These are phyloP conservation scores for Aureobasidium subglaciale DNA, from an alignment of 2,329 filamentous ascomycete genomes.

Conservation along the genomic window DNA sequence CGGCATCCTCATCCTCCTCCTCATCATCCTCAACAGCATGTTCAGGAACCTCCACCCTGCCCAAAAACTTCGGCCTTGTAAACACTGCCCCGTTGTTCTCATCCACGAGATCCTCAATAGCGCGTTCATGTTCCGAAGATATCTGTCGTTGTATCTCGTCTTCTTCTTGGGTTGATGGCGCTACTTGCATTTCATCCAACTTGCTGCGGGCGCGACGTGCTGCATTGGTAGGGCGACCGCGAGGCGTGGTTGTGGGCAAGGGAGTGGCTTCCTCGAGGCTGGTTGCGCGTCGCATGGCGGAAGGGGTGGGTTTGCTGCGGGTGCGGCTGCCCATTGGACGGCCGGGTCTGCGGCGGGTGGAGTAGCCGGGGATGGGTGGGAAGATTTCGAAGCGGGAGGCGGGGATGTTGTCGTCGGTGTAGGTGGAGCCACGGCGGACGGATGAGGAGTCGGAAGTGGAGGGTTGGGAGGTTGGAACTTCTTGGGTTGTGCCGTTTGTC, in stretches of 20 bases:
- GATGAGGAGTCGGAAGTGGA: constrained; percentile 1
- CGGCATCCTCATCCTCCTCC: constrained; percentile 21
- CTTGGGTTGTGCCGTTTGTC: constrained; percentile 21
- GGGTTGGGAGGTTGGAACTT: neutral
- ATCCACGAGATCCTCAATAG: neutral
- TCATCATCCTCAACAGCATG: constrained; percentile 23
- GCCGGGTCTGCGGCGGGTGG: constrained; percentile 27
- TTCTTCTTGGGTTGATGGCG: constrained; percentile 21
- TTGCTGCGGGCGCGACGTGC: constrained; percentile 36
- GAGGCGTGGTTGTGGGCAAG: constrained; percentile 18
- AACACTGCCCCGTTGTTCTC: neutral
- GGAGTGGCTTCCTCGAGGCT: constrained; percentile 19
- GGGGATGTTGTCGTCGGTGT: constrained; percentile 45
- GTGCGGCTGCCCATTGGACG: constrained; percentile 23
- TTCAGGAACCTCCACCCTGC: constrained; percentile 2
- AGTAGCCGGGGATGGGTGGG: constrained; percentile 54
- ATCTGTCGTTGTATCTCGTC: constrained; percentile 9
- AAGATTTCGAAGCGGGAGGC: constrained; percentile 70
- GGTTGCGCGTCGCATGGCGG: neutral
- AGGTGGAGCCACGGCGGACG: constrained; percentile 3
- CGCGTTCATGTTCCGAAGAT: constrained; percentile 1
- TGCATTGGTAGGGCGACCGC: constrained; percentile 14
- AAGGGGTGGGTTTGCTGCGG: constrained; percentile 17
- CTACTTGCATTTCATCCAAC: constrained; percentile 32
- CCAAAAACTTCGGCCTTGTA: constrained; percentile 17